A percentile compares a stretch with the other conserved stretches of the same genome.
These are phyloP conservation scores for Zychaea mexicana DNA, from an alignment of 371 early-diverging fungal species.

Conservation along the genomic window DNA sequence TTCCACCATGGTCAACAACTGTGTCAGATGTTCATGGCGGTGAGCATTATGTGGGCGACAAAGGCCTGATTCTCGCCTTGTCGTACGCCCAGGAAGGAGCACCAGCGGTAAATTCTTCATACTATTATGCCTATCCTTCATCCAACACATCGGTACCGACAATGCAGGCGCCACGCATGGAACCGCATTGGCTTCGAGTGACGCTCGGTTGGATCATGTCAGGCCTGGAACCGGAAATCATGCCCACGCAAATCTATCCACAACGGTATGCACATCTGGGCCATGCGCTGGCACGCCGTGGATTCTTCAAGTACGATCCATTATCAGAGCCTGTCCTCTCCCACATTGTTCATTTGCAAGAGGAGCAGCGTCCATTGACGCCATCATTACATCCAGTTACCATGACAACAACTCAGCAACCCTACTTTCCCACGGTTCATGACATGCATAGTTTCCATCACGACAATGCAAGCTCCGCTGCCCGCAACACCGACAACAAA, in stretches of 20 bases:
- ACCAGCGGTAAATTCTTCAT: constrained; percentile 3
- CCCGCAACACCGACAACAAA: neutral
- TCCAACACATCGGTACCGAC: constrained; percentile 12
- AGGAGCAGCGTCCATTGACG: constrained; percentile 5
- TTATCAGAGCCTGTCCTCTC: constrained; percentile 40
- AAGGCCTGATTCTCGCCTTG: constrained; percentile 34
- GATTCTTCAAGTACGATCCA: constrained; percentile 43
- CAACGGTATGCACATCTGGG: constrained; percentile 26
- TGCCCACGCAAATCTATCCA: constrained; percentile 34
- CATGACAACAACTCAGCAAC: constrained; percentile 1
- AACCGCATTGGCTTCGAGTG: constrained; percentile 38
- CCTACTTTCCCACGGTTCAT: constrained; percentile 18
- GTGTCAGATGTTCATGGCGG: neutral
- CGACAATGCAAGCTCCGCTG: neutral
- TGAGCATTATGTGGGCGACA: constrained; percentile 43
- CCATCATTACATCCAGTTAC: neutral
- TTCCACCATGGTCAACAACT: constrained; percentile 25
- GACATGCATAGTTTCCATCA: constrained; percentile 11
- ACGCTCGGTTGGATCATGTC: constrained; percentile 42
- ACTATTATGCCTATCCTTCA: constrained; percentile 9
- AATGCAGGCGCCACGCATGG: constrained; percentile 25
- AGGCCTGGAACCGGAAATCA: constrained; percentile 28
- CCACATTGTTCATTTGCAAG: constrained; percentile 26
- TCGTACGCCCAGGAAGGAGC: constrained; percentile 20
- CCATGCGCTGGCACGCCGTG: constrained; percentile 27